A percentile compares a stretch with the other conserved stretches of the same genome.
Conservation (phyloP, 2,329 filamentous ascomycete genomes). For the Chaetomiaceae sp. region DNA sequence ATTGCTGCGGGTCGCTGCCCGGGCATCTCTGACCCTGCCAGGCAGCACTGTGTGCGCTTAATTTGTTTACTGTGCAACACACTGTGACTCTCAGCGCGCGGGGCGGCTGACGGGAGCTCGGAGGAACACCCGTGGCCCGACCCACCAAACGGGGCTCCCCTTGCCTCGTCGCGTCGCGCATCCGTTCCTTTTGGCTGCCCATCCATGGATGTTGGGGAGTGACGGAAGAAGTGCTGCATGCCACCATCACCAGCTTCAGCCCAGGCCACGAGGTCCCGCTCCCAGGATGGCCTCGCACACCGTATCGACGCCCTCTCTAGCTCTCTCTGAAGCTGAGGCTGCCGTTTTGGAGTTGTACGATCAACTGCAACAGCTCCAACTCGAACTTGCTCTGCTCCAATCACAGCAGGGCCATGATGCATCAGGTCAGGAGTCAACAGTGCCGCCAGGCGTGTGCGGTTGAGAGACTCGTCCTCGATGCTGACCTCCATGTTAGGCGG, state of each 20-base stretch:
- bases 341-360: constrained; percentile 67
- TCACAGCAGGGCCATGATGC: constrained; percentile 38
- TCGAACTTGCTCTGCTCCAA: constrained; percentile 65
- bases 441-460: background rate
- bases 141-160: too few relatives aligned
- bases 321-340: constrained; percentile 62
- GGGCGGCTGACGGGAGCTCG: too few relatives aligned
- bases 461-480: background rate
- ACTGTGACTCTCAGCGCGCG: too few relatives aligned
- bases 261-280: background rate
- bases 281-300: constrained; percentile 9
- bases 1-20: too few relatives aligned
- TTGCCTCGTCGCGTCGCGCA: too few relatives aligned
- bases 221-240: too few relatives aligned
- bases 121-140: too few relatives aligned
- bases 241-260: background rate
- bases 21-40: too few relatives aligned
- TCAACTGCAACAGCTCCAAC: constrained; percentile 62
- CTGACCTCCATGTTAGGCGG: constrained; percentile 5
- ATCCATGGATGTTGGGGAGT: too few relatives aligned
- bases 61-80: too few relatives aligned
- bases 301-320: constrained; percentile 34
- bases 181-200: too few relatives aligned
- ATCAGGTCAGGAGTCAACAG: background rate
- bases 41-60: too few relatives aligned